Conservation (phyloP, 495 filamentous ascomycete genomes). For the Hypoxylon fragiforme region DNA sequence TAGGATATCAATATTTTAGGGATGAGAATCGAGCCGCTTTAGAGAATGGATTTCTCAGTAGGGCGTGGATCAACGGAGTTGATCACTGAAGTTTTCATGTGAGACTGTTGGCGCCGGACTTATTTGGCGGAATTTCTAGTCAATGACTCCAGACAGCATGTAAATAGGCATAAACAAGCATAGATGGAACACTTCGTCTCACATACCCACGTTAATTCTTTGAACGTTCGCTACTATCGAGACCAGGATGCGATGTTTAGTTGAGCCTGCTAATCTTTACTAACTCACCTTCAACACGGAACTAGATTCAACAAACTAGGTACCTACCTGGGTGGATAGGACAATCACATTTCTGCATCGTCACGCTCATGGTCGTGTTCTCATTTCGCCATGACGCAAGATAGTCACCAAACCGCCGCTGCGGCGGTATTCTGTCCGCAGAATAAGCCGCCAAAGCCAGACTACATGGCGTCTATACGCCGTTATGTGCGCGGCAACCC, state of each 20-base stretch:
- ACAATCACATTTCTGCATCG: neutral
- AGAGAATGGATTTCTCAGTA: too few relatives aligned
- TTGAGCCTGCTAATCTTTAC: neutral
- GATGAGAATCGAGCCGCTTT: too few relatives aligned
- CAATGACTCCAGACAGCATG: neutral
- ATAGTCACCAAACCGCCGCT: neutral
- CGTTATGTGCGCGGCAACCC: slow-evolving; percentile 1
- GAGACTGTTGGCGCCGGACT: neutral
- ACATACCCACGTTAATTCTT: too few relatives aligned
- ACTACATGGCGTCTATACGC: slow-evolving; percentile 1
- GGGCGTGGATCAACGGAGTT: too few relatives aligned
- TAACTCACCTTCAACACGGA: neutral
- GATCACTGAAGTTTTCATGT: neutral
- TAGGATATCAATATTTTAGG: neutral
- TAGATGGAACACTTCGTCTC: neutral
- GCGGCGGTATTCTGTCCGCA: slow-evolving; percentile 3
- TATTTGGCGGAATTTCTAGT: neutral
- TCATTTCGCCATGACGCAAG: neutral
- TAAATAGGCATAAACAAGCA: neutral
- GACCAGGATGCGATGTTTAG: neutral
- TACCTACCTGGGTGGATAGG: too few relatives aligned
- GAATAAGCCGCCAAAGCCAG: slow-evolving; percentile 7
- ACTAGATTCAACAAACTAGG: too few relatives aligned
- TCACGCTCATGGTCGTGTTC: neutral
- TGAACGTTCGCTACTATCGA: neutral